Evolutionary conservation across 2,329 filamentous ascomycete genomes (phyloP), one percentile per base, ranked within the genome.

Genomic region (Leptographium lundbergii): DNA sequence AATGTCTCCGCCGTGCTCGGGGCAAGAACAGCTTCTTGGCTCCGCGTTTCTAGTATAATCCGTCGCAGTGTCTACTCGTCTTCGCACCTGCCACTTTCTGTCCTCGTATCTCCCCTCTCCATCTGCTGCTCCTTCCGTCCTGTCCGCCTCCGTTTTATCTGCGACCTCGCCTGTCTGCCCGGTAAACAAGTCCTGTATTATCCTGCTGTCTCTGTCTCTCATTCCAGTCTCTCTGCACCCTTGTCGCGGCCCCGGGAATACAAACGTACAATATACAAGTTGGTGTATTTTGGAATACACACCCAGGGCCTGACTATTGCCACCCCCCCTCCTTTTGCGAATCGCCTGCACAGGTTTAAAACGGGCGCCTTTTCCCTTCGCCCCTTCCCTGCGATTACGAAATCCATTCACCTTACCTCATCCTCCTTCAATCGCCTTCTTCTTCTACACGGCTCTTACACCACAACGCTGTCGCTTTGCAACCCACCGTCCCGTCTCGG

Each of bases 321-420:
- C 57, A 36, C 29, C 42, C 36, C 53, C 17, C 45, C 19, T 39
- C 34, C 42, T 55, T 55, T 55, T 55, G 54, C 58, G 29, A 45
- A 54, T 56, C 54, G 47, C 56, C 58, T 58, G 57, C 52, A 29
- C 56, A 55, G 56, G 27, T 58, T 63, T 62, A 64, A 64, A 63
- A 63, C 56, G 56, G 57, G 52, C 60, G 36, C 54, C 56, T 36
- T 24, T 54, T 56, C 57, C 59, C 54, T 54, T 32, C 42, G 47
- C 57, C 45, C 57, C 53, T 54, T 55, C 39, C 24, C 50, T 48
- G 53, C 61, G 62, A 62, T 64, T 64, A 64, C 61, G 62, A 64
- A 64, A 64, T 62, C 63, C 53, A 51, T 19, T 45, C 55, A 55
- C 58, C 62, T 64, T 63, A 63, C 63, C 60, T 63, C 62, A 65